Evolutionary conservation across 1,284 basidiomycete species (phyloP), one percentile per base, ranked within the genome.

Genomic region (Ceratorhiza oryzae-sativae): DNA sequence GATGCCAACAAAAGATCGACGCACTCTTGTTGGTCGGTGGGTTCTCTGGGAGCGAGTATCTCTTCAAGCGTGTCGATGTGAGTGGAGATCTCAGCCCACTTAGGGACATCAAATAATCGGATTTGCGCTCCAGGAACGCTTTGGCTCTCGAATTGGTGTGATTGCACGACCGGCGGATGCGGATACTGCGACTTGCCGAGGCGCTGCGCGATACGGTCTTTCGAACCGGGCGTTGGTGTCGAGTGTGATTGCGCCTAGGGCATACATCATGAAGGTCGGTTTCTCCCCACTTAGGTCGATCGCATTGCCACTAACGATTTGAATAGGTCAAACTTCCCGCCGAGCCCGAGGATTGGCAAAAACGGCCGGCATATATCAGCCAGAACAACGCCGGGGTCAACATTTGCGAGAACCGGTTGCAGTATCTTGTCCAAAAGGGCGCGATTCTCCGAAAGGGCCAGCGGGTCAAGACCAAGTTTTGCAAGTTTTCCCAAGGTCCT

Each of bases 371-470:
- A 9, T 94, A 93, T 78, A 90, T 94, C 76, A 86, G 80, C 63
- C 84, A 84, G 63, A 93, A 93, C 81, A 88, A 88, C 76, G 90
- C 89, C 10, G 90, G 87, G 4, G 84, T 89, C 72, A 77, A 88
- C 15, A 89, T 93, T 73, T 94, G 92, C 79, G 90, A 93, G 79
- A 93, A 93, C 79, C 84, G 92, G 75, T 80, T 93, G 73, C 91
- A 93, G 78, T 93, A 93, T 79, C 84, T 94, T 61, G 90, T 93
- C 45, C 76, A 77, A 74, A 92, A 92, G 81, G 91, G 92, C 71
- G 91, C 91, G 27, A 92, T 94, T 77, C 79, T 93, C 76, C 85
- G 91, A 71, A 93, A 93, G 81, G 92, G 92, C 86, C 90, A 93
- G 83, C 85, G 89, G 62, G 81, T 94, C 72, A 88, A 86, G 75